phyloP scores from a whole-genome alignment of 805 yeast genomes.

The Sugiyamaella boreocaroliniensis region DNA sequence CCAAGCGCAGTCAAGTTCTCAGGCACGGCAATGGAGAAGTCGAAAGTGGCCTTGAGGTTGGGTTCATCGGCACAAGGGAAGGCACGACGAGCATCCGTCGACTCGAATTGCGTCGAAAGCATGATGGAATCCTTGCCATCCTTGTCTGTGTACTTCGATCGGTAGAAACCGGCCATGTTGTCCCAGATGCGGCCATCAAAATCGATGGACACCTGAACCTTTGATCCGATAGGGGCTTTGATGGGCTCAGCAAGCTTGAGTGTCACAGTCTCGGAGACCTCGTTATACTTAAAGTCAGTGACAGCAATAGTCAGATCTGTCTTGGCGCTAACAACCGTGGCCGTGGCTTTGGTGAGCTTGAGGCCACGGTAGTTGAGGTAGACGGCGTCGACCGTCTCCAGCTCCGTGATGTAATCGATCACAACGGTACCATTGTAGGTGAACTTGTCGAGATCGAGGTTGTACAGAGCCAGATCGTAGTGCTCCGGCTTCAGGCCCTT shows the following conservation, averaged over 20 bases:
- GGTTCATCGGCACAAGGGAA: conserved; percentile 88
- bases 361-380: conserved; percentile 49
- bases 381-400: conserved; percentile 40
- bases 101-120: conserved; percentile 82
- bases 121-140: conserved; percentile 58
- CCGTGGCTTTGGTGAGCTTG: conserved; percentile 39
- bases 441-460: conserved; percentile 47
- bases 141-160: conserved; percentile 53
- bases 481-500: conserved; percentile 62
- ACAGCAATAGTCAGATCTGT: conserved; percentile 25
- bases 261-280: conserved; percentile 53
- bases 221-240: conserved; percentile 28
- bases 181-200: conserved; percentile 63
- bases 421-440: conserved; percentile 30
- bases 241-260: conserved; percentile 41
- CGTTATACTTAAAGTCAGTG: conserved; percentile 32
- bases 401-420: conserved; percentile 38
- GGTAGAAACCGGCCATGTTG: conserved; percentile 78
- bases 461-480: conserved; percentile 56
- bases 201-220: conserved; percentile 36
- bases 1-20: conserved; percentile 30
- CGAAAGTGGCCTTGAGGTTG: conserved; percentile 66
- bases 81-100: conserved; percentile 81
- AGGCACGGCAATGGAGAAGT: conserved; percentile 47
- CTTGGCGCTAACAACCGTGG: conserved; percentile 20